phyloP scores from a whole-genome alignment of 1,284 basidiomycete species.

The Apiotrichum veenhuisii region DNA sequence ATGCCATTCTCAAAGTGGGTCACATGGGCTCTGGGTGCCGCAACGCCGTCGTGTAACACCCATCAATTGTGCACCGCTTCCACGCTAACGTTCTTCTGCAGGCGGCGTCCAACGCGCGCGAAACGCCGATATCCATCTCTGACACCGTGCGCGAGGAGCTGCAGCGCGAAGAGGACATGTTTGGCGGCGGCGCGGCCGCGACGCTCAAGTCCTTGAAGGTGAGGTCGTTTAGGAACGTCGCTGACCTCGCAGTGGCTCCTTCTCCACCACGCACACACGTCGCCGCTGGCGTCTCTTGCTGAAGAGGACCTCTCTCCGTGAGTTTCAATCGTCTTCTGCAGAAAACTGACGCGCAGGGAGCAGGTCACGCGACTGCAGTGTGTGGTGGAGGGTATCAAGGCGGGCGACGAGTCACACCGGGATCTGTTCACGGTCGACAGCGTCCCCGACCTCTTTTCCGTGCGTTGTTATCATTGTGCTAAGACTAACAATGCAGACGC shows the following conservation, averaged over 20 bases:
- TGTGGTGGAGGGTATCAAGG: not conserved
- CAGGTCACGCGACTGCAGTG: not conserved
- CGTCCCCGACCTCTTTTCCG: constrained; percentile 18
- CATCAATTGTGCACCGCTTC: no score
- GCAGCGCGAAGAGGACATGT: constrained; percentile 22
- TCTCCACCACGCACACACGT: constrained; percentile 30
- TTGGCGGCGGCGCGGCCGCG: constrained; percentile 28
- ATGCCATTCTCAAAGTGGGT: constrained; percentile 35
- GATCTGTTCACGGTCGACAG: constrained; percentile 21
- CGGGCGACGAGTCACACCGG: constrained; percentile 13
- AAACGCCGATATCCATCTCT: constrained; percentile 19
- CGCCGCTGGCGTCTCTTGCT: constrained; percentile 23
- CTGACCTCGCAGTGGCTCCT: constrained; percentile 26
- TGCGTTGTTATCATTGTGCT: not conserved
- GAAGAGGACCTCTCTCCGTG: not conserved
- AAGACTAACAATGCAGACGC: constrained; percentile 1
- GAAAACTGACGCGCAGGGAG: not conserved
- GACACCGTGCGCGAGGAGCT: constrained; percentile 30
- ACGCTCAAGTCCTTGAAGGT: constrained; percentile 36
- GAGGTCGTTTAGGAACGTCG: not conserved
- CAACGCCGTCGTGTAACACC: constrained; percentile 5
- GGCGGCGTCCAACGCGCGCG: constrained; percentile 7
- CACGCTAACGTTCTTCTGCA: not conserved
- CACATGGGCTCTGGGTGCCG: no score
- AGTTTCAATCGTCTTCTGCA: not conserved